Evolutionary conservation across 148 eudicot genomes (phyloP).

Genomic region (Rhododendron ferrugineum): DNA sequence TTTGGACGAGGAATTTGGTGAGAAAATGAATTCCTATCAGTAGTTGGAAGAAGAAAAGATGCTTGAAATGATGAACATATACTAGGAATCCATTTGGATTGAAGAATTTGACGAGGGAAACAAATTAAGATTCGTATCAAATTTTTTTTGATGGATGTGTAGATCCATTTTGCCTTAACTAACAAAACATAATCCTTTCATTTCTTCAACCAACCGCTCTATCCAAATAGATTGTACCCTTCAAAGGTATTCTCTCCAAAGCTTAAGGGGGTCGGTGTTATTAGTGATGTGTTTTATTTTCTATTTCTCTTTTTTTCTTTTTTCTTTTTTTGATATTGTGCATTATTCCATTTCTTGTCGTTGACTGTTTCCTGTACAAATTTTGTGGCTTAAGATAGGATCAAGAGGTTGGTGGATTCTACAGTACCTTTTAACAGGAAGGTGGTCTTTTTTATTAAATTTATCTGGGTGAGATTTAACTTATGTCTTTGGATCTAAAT

Average conservation of each 20-base stretch:
- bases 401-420: not conserved
- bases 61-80: not conserved
- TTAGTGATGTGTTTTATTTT: not conserved
- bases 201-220: not conserved
- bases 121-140: no score
- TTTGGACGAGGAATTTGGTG: not conserved
- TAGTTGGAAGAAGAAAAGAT: no score
- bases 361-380: not conserved
- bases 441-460: not conserved
- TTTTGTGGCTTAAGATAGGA: not conserved
- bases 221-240: not conserved
- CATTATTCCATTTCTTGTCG: not conserved
- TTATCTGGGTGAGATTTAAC: not conserved
- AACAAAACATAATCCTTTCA: not conserved
- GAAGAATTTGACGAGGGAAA: no score
- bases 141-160: not conserved
- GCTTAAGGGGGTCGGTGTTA: not conserved
- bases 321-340: no score
- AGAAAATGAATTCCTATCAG: no score
- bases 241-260: not conserved
- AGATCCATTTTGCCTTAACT: not conserved
- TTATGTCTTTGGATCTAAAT: not conserved
- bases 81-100: not conserved
- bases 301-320: no score
- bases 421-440: not conserved